phyloP scores from a whole-genome alignment of 1,284 basidiomycete species.

The Ganoderma boninense region DNA sequence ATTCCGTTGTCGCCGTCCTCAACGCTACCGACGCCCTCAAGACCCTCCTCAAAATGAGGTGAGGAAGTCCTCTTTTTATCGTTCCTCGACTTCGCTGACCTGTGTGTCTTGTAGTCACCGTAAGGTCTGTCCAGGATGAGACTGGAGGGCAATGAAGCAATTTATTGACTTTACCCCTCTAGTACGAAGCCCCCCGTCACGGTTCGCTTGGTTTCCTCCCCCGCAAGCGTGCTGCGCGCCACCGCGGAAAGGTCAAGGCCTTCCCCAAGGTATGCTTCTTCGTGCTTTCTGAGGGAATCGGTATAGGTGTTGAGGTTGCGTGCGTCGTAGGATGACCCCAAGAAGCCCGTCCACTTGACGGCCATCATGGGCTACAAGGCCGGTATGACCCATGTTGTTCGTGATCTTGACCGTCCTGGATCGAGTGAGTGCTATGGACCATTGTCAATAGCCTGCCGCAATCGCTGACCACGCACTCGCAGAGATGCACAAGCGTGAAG shows the following conservation, averaged over 20 bases:
- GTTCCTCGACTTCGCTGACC: conserved; percentile 20
- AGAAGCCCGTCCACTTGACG: conserved; percentile 99
- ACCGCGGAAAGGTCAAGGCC: conserved; percentile 97
- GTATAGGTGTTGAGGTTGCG: not conserved
- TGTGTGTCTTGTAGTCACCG: conserved; percentile 44
- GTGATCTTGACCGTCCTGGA: conserved; percentile 98
- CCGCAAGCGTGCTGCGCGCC: conserved; percentile 93
- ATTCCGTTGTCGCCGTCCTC: conserved; percentile 28
- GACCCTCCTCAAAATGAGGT: conserved; percentile 50
- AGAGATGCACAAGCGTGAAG: conserved; percentile 99
- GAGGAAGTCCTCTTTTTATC: conserved; percentile 29
- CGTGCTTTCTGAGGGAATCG: no score
- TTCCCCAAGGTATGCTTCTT: conserved; percentile 85
- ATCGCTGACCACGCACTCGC: conserved; percentile 22
- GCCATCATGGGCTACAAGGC: conserved; percentile 99
- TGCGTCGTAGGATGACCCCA: conserved; percentile 91
- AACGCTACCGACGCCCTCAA: conserved; percentile 43
- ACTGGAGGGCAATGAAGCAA: conserved; percentile 15
- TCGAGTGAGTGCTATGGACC: conserved; percentile 75
- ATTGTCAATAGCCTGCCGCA: not conserved
- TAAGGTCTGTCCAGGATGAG: conserved; percentile 45
- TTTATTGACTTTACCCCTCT: conserved; percentile 28
- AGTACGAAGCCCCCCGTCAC: conserved; percentile 97
- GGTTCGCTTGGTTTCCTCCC: conserved; percentile 95
- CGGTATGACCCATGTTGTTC: conserved; percentile 99